Conservation (phyloP, 305 asterid species). For the Stenogyne calaminthoides region DNA sequence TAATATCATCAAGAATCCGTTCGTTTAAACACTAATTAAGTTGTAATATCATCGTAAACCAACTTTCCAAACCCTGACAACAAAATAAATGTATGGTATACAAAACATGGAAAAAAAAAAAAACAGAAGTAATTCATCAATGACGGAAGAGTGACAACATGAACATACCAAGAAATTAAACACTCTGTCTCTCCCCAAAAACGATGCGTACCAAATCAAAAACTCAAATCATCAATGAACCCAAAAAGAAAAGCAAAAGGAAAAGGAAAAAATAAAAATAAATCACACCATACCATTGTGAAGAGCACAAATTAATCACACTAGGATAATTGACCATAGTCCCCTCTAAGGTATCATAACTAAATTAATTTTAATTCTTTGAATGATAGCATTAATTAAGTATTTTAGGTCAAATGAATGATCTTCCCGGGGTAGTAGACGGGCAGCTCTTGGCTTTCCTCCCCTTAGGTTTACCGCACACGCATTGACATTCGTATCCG, state of each 20-base stretch:
- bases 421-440: conserved; percentile 35
- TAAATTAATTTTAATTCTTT: neutral
- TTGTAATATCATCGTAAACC: too few relatives aligned
- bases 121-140: neutral
- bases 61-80: neutral
- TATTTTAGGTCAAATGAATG: conserved; percentile 28
- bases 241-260: neutral
- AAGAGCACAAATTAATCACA: conserved; percentile 7
- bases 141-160: conserved; percentile 9
- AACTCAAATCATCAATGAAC: conserved; percentile 7
- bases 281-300: neutral
- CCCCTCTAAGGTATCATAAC: neutral
- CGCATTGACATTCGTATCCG: conserved; percentile 83
- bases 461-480: conserved; percentile 77
- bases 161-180: neutral
- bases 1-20: too few relatives aligned
- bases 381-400: neutral
- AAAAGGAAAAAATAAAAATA: neutral
- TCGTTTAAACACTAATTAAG: too few relatives aligned
- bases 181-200: neutral
- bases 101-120: conserved; percentile 19
- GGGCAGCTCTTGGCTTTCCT: conserved; percentile 34
- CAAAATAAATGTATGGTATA: neutral
- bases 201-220: conserved; percentile 15
- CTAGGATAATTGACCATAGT: neutral